phyloP scores from a whole-genome alignment of 2,329 filamentous ascomycete genomes.

The Lojkania enalia region DNA sequence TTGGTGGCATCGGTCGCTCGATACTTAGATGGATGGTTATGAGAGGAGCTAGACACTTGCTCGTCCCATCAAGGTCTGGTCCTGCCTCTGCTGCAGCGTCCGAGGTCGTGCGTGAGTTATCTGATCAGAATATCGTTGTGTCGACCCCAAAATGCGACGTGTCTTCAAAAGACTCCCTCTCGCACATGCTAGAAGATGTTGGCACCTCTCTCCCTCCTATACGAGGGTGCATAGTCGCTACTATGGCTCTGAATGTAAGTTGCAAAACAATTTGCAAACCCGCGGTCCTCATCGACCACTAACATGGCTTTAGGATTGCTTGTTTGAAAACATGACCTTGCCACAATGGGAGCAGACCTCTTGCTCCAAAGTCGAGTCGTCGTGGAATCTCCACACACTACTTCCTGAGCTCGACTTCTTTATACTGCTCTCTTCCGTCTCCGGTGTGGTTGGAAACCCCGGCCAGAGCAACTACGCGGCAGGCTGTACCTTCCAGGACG shows the following conservation, averaged over 20 bases:
- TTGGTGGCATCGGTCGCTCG: constrained; percentile 6
- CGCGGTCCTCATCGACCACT: neutral
- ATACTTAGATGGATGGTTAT: constrained; percentile 4
- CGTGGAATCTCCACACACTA: constrained; percentile 21
- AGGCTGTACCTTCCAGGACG: constrained; percentile 13
- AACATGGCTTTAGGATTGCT: neutral
- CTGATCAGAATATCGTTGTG: neutral
- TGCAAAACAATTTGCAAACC: neutral
- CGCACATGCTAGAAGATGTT: neutral
- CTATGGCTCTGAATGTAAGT: constrained; percentile 9
- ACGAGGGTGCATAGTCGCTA: constrained; percentile 9
- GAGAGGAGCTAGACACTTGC: constrained; percentile 7
- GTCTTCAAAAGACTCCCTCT: neutral
- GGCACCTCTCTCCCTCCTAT: constrained; percentile 9
- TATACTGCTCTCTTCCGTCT: constrained; percentile 8
- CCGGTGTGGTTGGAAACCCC: constrained; percentile 8
- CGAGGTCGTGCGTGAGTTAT: neutral
- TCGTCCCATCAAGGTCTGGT: constrained; percentile 7
- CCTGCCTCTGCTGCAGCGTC: neutral
- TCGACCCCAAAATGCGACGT: constrained; percentile 8
- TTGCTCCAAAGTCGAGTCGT: constrained; percentile 32
- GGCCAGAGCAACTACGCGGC: constrained; percentile 14
- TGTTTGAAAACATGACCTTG: constrained; percentile 9
- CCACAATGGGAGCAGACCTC: neutral
- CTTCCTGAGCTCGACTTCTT: constrained; percentile 12